Conservation (phyloP, 768 basidiomycete genomes). For the Termitomyces sp. region DNA sequence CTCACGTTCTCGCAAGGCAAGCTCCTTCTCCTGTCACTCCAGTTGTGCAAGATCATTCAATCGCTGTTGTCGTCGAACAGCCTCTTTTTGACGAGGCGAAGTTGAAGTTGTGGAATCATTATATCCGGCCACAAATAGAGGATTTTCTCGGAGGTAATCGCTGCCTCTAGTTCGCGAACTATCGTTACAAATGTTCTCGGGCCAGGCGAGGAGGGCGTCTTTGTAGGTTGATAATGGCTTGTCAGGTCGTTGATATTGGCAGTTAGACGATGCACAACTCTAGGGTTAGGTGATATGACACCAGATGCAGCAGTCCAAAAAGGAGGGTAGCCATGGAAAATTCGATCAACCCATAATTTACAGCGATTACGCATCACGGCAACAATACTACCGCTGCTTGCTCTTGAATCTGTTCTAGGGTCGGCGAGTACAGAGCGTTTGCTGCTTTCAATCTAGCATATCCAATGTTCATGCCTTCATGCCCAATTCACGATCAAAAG, state of each 20-base stretch:
- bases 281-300: constrained; percentile 44
- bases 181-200: constrained; percentile 26
- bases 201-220: constrained; percentile 40
- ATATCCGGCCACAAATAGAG: neutral
- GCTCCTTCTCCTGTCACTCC: constrained; percentile 54
- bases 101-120: constrained; percentile 9
- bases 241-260: constrained; percentile 63
- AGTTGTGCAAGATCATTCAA: constrained; percentile 48
- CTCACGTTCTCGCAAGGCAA: constrained; percentile 48
- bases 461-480: constrained; percentile 19
- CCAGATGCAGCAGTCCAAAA: constrained; percentile 31
- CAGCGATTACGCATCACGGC: constrained; percentile 69
- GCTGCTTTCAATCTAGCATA: constrained; percentile 24
- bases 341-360: constrained; percentile 27
- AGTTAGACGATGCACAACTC: constrained; percentile 61
- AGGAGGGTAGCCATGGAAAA: constrained; percentile 5
- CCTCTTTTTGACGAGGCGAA: constrained; percentile 23
- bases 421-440: constrained; percentile 25
- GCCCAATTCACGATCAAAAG: constrained; percentile 32
- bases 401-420: constrained; percentile 48
- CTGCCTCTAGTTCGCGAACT: constrained; percentile 18
- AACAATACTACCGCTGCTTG: constrained; percentile 56
- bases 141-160: constrained; percentile 17
- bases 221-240: constrained; percentile 51
- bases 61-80: constrained; percentile 29